These are phyloP conservation scores for Metschnikowia sp. DNA, from an alignment of 805 yeast species.

Conservation along the genomic window DNA sequence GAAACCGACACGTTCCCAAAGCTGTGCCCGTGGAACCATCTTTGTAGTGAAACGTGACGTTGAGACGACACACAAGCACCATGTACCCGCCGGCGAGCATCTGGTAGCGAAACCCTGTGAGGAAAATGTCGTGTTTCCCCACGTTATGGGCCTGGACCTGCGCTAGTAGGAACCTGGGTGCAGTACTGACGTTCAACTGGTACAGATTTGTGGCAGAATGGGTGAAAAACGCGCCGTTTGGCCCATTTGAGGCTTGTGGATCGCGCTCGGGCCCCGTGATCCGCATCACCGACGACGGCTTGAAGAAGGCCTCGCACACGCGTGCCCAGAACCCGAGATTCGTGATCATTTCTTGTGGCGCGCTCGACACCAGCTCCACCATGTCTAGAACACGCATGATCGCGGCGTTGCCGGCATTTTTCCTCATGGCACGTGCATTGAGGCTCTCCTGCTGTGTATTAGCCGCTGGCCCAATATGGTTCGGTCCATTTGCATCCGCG, in stretches of 20 bases:
- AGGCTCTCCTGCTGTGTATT: slow-evolving; percentile 7
- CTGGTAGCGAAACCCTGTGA: slow-evolving; percentile 39
- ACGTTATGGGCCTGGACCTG: slow-evolving; percentile 46
- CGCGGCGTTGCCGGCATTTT: slow-evolving; percentile 43
- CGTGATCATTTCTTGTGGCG: slow-evolving; percentile 26
- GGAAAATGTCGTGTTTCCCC: slow-evolving; percentile 23
- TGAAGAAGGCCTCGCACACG: slow-evolving; percentile 29
- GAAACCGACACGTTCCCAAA: slow-evolving; percentile 57
- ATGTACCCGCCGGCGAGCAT: slow-evolving; percentile 40
- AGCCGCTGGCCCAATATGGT: background rate
- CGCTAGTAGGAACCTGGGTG: slow-evolving; percentile 60
- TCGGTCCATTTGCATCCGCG: background rate
- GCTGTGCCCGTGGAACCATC: slow-evolving; percentile 72
- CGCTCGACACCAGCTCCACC: slow-evolving; percentile 37
- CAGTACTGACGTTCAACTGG: slow-evolving; percentile 59
- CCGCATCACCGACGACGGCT: slow-evolving; percentile 30
- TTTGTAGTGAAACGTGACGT: slow-evolving; percentile 40
- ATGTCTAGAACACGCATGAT: slow-evolving; percentile 38
- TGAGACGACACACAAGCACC: slow-evolving; percentile 28
- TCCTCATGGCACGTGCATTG: slow-evolving; percentile 32
- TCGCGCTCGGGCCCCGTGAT: slow-evolving; percentile 22
- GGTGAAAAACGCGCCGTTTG: background rate
- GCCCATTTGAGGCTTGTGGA: background rate
- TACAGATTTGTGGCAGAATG: slow-evolving; percentile 29
- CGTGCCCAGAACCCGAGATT: slow-evolving; percentile 37